Conservation (phyloP, 2,329 filamentous ascomycete species). For the Didymellaceae sp. region DNA sequence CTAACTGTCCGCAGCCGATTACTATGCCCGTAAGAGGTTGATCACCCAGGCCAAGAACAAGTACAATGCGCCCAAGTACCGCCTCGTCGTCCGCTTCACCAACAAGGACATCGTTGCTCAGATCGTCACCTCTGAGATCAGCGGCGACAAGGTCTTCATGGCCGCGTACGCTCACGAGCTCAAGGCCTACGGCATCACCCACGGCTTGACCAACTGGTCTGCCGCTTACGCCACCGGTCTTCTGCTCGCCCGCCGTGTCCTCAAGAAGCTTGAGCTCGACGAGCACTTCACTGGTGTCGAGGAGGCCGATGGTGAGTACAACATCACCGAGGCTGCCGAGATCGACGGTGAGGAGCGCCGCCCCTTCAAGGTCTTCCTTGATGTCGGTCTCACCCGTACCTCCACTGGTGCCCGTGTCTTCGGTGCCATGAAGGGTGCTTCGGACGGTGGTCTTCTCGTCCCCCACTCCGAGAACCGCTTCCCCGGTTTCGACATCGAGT, state of each 20-base stretch:
- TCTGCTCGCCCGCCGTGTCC: conserved; percentile 92
- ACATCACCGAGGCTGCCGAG: conserved; percentile 92
- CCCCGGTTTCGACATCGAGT: conserved; percentile 97
- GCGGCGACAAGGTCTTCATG: conserved; percentile 93
- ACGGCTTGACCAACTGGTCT: conserved; percentile 99
- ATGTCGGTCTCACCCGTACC: conserved; percentile 96
- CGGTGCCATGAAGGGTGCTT: conserved; percentile 99
- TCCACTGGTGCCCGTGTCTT: conserved; percentile 99
- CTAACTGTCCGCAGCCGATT: conserved; percentile 81
- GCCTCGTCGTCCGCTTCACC: conserved; percentile 98
- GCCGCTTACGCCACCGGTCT: conserved; percentile 97
- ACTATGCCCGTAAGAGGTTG: conserved; percentile 99
- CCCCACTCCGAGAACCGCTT: conserved; percentile 99
- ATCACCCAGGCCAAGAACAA: conserved; percentile 99
- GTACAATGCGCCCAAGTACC: conserved; percentile 99
- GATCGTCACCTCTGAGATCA: conserved; percentile 95
- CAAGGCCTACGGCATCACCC: conserved; percentile 93
- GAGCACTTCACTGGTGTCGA: conserved; percentile 94
- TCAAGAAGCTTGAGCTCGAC: conserved; percentile 96
- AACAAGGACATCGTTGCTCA: conserved; percentile 99
- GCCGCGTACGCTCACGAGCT: conserved; percentile 81
- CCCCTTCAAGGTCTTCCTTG: conserved; percentile 99
- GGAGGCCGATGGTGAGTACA: conserved; percentile 96
- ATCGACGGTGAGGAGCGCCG: conserved; percentile 87
- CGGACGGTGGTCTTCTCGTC: conserved; percentile 94